Evolutionary conservation across 2,329 filamentous ascomycete genomes (phyloP), one percentile per base, ranked within the genome.

Genomic region (Monilinia fructigena): DNA sequence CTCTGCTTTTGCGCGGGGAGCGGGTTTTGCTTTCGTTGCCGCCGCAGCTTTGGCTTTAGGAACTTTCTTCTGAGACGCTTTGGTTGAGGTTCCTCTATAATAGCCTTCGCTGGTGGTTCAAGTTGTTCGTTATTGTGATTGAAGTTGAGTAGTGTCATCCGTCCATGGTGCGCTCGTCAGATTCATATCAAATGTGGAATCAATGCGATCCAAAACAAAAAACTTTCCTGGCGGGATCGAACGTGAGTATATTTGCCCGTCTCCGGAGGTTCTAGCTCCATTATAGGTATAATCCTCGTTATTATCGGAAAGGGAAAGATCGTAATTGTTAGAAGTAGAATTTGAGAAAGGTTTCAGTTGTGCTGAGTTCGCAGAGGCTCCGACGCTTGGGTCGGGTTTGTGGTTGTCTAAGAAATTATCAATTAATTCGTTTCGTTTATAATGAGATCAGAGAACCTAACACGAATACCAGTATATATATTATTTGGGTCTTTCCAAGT

Each of bases 131-230:
- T 91, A 88, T 74, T 89, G 83, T 60, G 86, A 83, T 58, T 85
- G 83, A 52, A 96, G 81, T 73, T 83, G 86, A 40, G 85, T 84
- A 63, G 83, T 78, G 71, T 91, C 86, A 64, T 82, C 80, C 73
- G 89, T 88, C 70, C 82, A 85, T 2, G 89, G 91, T 18, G 87
- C 87, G 65, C 84, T 86, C 63, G 85, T 87, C 64, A 97, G 79
- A 77, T 97, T 97, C 89, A 97, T 93, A 74, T 92, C 89, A 78
- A 96, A 90, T 50, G 88, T 88, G n/a, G 88, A 89, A 75, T 92
- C 86, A 65, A 97, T 81, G 62, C 87, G 87, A 79, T 97, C 92
- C 65, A 97, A 83, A 38, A 95, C 87, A 71, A 95, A 95, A 95
- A 66, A 85, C 89, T 74, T 94, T 87, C 63, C 86, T 87, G 23